These are phyloP conservation scores for Conringia planisiliqua DNA, from an alignment of 345 rosid genomes.

Conservation along the genomic window DNA sequence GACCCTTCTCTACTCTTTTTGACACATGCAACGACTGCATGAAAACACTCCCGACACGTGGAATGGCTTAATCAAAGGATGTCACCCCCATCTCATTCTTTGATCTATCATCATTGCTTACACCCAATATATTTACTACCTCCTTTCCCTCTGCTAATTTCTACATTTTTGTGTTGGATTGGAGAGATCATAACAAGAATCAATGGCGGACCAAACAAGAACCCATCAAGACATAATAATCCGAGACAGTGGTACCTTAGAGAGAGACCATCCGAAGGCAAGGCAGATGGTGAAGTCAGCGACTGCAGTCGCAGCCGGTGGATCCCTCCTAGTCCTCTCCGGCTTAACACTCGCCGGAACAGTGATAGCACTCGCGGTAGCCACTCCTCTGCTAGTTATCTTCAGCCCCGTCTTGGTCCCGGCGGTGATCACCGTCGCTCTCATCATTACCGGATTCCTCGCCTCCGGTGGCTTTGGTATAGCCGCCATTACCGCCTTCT, in stretches of 20 bases:
- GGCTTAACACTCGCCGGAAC: constrained; percentile 65
- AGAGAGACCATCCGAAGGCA: constrained; percentile 25
- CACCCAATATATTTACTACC: not conserved
- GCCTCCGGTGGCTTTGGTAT: constrained; percentile 81
- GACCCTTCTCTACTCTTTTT: not conserved
- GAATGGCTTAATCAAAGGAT: not conserved
- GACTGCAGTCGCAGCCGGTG: constrained; percentile 70
- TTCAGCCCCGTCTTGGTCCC: constrained; percentile 88
- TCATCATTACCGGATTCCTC: constrained; percentile 58
- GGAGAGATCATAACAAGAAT: not conserved
- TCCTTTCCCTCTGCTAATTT: not conserved
- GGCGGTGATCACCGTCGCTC: constrained; percentile 49
- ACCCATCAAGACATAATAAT: constrained; percentile 11
- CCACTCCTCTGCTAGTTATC: constrained; percentile 70
- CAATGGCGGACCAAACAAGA: constrained; percentile 30
- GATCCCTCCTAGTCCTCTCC: constrained; percentile 67
- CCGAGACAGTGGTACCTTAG: not conserved
- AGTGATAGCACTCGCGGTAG: constrained; percentile 63
- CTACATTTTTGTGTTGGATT: not conserved
- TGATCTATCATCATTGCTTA: constrained; percentile 1
- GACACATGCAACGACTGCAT: constrained; percentile 33
- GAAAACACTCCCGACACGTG: constrained; percentile 22
- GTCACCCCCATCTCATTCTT: constrained; percentile 3
- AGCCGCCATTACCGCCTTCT: constrained; percentile 62
- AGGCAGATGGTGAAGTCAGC: constrained; percentile 65